Conservation (phyloP, 805 yeast species). For the Candida pseudoglaebosa region DNA sequence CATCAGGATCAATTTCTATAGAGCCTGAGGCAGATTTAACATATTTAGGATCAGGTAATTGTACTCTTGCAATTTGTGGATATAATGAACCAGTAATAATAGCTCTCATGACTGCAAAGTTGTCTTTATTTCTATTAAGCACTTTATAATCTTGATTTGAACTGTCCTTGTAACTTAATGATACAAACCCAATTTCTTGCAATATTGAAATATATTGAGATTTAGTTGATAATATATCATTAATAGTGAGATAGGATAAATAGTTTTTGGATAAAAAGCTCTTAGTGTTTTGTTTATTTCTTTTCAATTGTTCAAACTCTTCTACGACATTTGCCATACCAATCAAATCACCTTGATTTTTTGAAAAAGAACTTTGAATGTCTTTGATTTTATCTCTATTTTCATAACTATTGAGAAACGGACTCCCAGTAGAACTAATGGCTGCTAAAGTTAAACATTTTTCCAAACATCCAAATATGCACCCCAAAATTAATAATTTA, state of each 20-base stretch:
- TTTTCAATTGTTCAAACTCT: constrained; percentile 39
- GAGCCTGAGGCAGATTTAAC: constrained; percentile 71
- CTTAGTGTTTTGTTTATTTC: constrained; percentile 23
- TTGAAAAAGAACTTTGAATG: constrained; percentile 35
- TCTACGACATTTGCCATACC: constrained; percentile 60
- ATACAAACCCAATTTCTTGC: constrained; percentile 74
- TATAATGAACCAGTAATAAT: constrained; percentile 76
- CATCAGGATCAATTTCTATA: constrained; percentile 81
- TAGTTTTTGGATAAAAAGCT: constrained; percentile 52
- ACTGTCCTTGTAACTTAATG: constrained; percentile 40
- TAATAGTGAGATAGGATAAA: constrained; percentile 60
- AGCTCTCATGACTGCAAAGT: constrained; percentile 54
- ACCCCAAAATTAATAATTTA: constrained; percentile 72
- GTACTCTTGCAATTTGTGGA: constrained; percentile 80
- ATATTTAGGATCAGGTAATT: constrained; percentile 76
- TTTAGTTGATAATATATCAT: constrained; percentile 69
- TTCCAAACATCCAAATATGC: constrained; percentile 79
- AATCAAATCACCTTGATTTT: constrained; percentile 70
- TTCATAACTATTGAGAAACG: constrained; percentile 63
- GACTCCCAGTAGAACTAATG: constrained; percentile 66
- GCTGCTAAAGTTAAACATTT: constrained; percentile 79
- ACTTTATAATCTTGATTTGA: constrained; percentile 9
- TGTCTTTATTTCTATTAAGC: constrained; percentile 50
- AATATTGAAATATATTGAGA: constrained; percentile 67
- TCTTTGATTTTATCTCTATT: constrained; percentile 59